Percentiles rank a stretch among this genome's conserved stretches.
These are phyloP conservation scores for Cladorrhinum sp. DNA, from an alignment of 2,329 filamentous ascomycete species.

Conservation along the genomic window DNA sequence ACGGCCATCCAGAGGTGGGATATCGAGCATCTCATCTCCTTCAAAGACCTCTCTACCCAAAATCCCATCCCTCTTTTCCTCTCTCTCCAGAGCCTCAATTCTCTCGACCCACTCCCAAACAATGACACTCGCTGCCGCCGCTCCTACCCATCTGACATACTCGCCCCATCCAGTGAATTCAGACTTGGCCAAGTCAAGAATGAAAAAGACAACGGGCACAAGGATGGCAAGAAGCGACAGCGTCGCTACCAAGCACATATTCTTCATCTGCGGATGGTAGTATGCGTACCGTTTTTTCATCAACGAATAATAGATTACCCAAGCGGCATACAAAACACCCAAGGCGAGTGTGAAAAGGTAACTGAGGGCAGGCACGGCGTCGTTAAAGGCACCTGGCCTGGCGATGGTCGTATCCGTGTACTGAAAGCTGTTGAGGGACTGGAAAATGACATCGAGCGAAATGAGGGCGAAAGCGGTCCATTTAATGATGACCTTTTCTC, in stretches of 20 bases:
- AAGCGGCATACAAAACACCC: conserved; percentile 83
- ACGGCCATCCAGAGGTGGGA: conserved; percentile 51
- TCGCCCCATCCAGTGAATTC: conserved; percentile 90
- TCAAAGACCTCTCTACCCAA: conserved; percentile 88
- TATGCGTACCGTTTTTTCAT: conserved; percentile 90
- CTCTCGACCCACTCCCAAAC: conserved; percentile 98
- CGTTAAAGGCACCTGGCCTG: conserved; percentile 73
- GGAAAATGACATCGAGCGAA: conserved; percentile 84
- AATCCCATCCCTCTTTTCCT: conserved; percentile 92
- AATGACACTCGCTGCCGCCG: conserved; percentile 89
- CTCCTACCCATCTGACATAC: conserved; percentile 94
- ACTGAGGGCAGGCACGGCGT: conserved; percentile 85
- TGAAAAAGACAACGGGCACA: conserved; percentile 89
- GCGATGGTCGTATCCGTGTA: conserved; percentile 50
- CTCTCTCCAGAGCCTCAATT: conserved; percentile 86
- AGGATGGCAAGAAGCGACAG: conserved; percentile 79
- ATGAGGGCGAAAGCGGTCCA: conserved; percentile 97
- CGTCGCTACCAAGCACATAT: conserved; percentile 76
- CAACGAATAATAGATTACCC: conserved; percentile 91
- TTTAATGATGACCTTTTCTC: conserved; percentile 98
- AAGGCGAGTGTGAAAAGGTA: conserved; percentile 88
- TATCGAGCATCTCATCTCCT: conserved; percentile 85
- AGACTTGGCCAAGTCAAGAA: conserved; percentile 81
- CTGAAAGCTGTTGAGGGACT: conserved; percentile 82
- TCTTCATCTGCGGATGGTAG: conserved; percentile 86